These are phyloP conservation scores for Sugiyamaella paludigena DNA, from an alignment of 1,139 yeast genomes.

Conservation along the genomic window DNA sequence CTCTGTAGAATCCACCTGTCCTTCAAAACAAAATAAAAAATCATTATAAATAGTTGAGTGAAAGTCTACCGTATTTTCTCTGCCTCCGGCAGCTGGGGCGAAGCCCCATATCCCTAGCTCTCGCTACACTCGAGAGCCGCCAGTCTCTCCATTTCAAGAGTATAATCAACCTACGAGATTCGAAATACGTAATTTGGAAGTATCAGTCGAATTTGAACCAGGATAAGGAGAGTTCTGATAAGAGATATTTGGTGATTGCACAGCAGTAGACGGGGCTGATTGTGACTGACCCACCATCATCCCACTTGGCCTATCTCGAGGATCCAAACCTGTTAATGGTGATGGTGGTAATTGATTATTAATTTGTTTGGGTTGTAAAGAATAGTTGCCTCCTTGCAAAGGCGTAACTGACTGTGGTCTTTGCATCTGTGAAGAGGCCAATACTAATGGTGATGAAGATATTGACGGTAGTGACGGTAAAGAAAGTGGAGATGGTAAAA, in stretches of 20 bases:
- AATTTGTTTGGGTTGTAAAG: constrained; percentile 3
- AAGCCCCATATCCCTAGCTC: too few relatives aligned
- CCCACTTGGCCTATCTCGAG: constrained; percentile 4
- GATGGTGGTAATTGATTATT: constrained; percentile 4
- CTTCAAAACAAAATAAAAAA: too few relatives aligned
- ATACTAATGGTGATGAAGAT: constrained; percentile 7
- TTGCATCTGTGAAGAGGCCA: constrained; percentile 1
- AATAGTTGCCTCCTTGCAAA: constrained; percentile 5
- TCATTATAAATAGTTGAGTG: too few relatives aligned
- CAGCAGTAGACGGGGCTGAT: constrained; percentile 6
- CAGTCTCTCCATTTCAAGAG: too few relatives aligned
- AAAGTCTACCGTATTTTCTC: neutral
- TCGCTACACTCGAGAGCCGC: too few relatives aligned
- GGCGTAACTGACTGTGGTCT: constrained; percentile 1
- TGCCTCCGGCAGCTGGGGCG: too few relatives aligned
- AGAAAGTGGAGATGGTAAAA: neutral
- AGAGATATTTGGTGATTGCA: constrained; percentile 1
- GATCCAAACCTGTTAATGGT: constrained; percentile 2
- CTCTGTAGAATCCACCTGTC: neutral
- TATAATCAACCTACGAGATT: constrained; percentile 13
- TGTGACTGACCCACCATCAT: neutral
- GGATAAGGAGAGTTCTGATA: constrained; percentile 1
- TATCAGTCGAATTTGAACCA: constrained; percentile 9
- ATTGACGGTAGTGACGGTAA: neutral
- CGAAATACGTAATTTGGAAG: constrained; percentile 16